phyloP scores from a whole-genome alignment of 2,329 filamentous ascomycete species.

The Beauveria rudraprayagi region DNA sequence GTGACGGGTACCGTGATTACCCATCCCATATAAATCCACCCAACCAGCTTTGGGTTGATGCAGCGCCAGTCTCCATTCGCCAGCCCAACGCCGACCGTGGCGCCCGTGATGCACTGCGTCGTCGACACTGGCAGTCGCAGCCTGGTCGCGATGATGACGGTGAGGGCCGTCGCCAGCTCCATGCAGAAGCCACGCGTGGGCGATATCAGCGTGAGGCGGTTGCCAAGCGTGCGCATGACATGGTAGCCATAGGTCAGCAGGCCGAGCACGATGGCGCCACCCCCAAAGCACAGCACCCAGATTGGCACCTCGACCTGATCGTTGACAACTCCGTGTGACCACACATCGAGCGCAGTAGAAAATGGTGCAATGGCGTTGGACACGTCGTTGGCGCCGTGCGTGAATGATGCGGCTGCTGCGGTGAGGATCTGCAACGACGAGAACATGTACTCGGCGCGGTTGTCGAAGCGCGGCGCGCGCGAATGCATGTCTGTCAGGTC shows the following conservation, averaged over 20 bases:
- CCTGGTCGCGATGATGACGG: slow-evolving; percentile 46
- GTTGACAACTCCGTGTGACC: slow-evolving; percentile 31
- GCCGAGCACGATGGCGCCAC: slow-evolving; percentile 44
- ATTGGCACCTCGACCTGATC: slow-evolving; percentile 34
- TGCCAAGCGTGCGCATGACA: slow-evolving; percentile 51
- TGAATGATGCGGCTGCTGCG: slow-evolving; percentile 47
- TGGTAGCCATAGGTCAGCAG: slow-evolving; percentile 56
- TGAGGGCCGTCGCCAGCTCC: slow-evolving; percentile 43
- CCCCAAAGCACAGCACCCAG: slow-evolving; percentile 43
- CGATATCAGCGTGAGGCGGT: slow-evolving; percentile 47
- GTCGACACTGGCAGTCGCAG: slow-evolving; percentile 43
- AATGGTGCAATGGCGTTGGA: slow-evolving; percentile 44
- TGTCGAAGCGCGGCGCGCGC: slow-evolving; percentile 42
- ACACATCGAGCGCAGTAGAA: slow-evolving; percentile 44
- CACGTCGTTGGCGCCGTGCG: slow-evolving; percentile 50
- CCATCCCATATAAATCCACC: slow-evolving; percentile 42
- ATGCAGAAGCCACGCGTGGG: slow-evolving; percentile 44
- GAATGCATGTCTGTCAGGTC: slow-evolving; percentile 42
- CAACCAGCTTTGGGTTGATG: slow-evolving; percentile 41
- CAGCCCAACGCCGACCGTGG: slow-evolving; percentile 43
- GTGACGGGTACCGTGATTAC: slow-evolving; percentile 43
- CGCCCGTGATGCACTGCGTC: slow-evolving; percentile 45
- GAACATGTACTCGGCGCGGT: slow-evolving; percentile 44
- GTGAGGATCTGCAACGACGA: slow-evolving; percentile 40
- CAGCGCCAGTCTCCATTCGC: slow-evolving; percentile 41